These are phyloP conservation scores for Aureobasidium sp. DNA, from an alignment of 2,329 filamentous ascomycete genomes.

Conservation along the genomic window DNA sequence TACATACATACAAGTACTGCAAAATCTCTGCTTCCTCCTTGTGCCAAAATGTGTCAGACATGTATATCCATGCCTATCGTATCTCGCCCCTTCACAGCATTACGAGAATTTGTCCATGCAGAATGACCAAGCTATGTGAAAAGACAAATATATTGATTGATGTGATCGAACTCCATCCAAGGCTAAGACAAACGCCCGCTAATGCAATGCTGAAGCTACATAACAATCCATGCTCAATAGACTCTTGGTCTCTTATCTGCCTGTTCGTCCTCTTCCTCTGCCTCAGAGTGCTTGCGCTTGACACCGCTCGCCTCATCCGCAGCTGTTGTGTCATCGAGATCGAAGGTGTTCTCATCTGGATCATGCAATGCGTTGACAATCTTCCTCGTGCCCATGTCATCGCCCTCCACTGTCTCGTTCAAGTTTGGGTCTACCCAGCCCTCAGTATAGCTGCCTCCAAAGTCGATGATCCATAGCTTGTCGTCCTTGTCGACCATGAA, in stretches of 20 bases:
- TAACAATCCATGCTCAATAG: not conserved
- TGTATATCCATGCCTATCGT: too few relatives aligned
- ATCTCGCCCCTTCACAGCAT: too few relatives aligned
- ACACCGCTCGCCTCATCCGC: not conserved
- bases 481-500: conserved; percentile 28
- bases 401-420: conserved; percentile 8
- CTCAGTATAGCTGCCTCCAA: conserved; percentile 8
- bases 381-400: conserved; percentile 24
- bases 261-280: not conserved
- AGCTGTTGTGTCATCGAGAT: conserved; percentile 19
- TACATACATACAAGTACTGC: not conserved
- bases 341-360: conserved; percentile 23
- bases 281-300: not conserved
- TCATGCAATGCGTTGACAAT: conserved; percentile 27
- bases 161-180: not conserved
- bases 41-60: too few relatives aligned
- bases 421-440: not conserved
- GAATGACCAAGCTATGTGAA: too few relatives aligned
- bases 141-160: too few relatives aligned
- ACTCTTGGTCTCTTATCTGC: not conserved
- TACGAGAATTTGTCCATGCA: too few relatives aligned
- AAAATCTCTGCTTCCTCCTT: not conserved
- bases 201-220: not conserved
- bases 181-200: not conserved
- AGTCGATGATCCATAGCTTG: conserved; percentile 9